A percentile compares a stretch with the other conserved stretches of the same genome.
phyloP scores from a whole-genome alignment of 1,139 yeast species.

The Saccharomyces hybrid region DNA sequence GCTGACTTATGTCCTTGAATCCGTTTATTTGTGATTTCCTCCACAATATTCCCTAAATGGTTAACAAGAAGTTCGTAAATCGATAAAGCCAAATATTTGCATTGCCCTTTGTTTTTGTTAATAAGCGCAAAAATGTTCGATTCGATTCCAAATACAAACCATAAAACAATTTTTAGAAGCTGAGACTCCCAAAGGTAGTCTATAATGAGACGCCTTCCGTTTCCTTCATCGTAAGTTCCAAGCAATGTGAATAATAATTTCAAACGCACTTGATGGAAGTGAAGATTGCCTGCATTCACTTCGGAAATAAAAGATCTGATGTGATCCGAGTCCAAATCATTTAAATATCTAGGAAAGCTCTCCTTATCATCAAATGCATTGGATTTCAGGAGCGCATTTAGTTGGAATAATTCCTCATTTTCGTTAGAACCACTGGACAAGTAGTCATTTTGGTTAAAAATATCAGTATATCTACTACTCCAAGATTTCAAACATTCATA shows the following conservation, averaged over 20 bases:
- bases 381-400: slow-evolving; percentile 26
- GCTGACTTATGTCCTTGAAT: slow-evolving; percentile 24
- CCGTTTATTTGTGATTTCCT: slow-evolving; percentile 21
- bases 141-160: slow-evolving; percentile 34
- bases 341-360: slow-evolving; percentile 8
- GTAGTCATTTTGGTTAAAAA: slow-evolving; percentile 28
- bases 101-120: slow-evolving; percentile 4
- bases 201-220: slow-evolving; percentile 26
- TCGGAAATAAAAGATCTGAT: slow-evolving; percentile 31
- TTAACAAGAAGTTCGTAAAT: slow-evolving; percentile 56
- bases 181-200: slow-evolving; percentile 28
- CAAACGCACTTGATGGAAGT: slow-evolving; percentile 43
- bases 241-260: slow-evolving; percentile 39
- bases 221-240: slow-evolving; percentile 18
- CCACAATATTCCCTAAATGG: slow-evolving; percentile 22
- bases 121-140: slow-evolving; percentile 18
- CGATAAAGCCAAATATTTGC: slow-evolving; percentile 28
- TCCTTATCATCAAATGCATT: slow-evolving; percentile 21
- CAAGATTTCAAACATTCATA: slow-evolving; percentile 36
- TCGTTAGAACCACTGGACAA: slow-evolving; percentile 7
- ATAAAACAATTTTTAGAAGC: slow-evolving; percentile 27
- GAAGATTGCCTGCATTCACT: slow-evolving; percentile 33
- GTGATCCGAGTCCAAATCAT: slow-evolving; percentile 22
- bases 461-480: slow-evolving; percentile 35
- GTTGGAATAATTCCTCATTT: slow-evolving; percentile 17